phyloP scores from a whole-genome alignment of 1,284 basidiomycete species.

The Sporisorium iseilematis-ciliati region DNA sequence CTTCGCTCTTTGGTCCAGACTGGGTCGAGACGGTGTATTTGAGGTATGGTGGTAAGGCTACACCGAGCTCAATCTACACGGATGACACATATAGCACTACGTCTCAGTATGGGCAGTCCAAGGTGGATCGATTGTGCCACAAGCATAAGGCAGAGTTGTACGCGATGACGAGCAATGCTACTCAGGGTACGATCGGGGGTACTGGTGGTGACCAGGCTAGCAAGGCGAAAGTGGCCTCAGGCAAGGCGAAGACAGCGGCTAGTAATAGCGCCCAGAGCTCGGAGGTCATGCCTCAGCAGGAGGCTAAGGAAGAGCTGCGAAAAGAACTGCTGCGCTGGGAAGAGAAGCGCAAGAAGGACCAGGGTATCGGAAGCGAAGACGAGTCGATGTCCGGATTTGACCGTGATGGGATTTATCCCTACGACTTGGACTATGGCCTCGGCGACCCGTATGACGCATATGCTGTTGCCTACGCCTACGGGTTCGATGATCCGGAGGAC shows the following conservation, averaged over 20 bases:
- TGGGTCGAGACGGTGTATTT: background rate
- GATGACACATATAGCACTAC: background rate
- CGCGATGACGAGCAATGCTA: background rate
- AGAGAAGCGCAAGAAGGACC: background rate
- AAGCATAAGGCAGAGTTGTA: background rate
- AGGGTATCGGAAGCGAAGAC: background rate
- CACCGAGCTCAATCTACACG: constrained; percentile 16
- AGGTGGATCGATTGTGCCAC: background rate
- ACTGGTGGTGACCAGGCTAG: background rate
- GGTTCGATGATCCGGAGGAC: constrained; percentile 2
- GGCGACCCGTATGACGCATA: background rate
- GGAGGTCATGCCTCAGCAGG: background rate
- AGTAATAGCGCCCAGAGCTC: background rate
- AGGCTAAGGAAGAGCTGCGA: background rate
- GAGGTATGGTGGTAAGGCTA: background rate
- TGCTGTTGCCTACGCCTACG: background rate
- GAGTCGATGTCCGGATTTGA: background rate
- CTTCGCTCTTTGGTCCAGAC: constrained; percentile 7
- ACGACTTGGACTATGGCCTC: too few relatives aligned
- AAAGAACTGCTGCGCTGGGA: background rate
- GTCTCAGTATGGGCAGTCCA: background rate
- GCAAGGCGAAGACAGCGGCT: too few relatives aligned
- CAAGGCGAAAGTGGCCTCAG: too few relatives aligned
- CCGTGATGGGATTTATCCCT: background rate
- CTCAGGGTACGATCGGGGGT: background rate